A percentile compares a stretch with the other conserved stretches of the same genome.
Evolutionary conservation across 2,329 filamentous ascomycete species (phyloP).

Genomic region (Colletotrichum navitas): DNA sequence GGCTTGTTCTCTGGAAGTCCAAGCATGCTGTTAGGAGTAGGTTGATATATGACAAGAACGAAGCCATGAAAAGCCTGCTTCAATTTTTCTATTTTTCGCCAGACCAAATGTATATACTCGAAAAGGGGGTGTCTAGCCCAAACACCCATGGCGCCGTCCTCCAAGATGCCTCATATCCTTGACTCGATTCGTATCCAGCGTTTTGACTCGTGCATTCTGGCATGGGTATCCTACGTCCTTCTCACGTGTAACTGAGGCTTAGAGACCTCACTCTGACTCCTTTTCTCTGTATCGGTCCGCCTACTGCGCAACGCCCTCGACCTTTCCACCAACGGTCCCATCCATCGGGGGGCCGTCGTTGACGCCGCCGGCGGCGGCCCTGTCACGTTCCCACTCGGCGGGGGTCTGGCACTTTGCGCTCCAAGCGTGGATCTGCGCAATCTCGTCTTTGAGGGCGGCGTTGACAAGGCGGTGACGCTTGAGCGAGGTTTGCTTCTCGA

Average conservation of each 20-base stretch:
- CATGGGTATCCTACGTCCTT: not conserved
- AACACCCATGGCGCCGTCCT: constrained; percentile 32
- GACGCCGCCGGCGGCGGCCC: constrained; percentile 49
- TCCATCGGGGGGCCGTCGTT: constrained; percentile 55
- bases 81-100: constrained; percentile 16
- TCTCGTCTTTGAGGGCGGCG: constrained; percentile 84
- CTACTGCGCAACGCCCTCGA: constrained; percentile 52
- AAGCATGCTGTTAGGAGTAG: constrained; percentile 41
- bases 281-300: not conserved
- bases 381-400: constrained; percentile 84
- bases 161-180: constrained; percentile 5
- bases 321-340: constrained; percentile 59
- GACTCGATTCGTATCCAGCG: not conserved
- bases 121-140: constrained; percentile 9
- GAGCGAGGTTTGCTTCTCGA: constrained; percentile 79
- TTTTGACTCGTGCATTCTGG: constrained; percentile 4
- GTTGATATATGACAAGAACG: constrained; percentile 42
- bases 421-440: constrained; percentile 93
- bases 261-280: not conserved
- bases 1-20: constrained; percentile 33
- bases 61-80: constrained; percentile 41
- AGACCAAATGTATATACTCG: constrained; percentile 23
- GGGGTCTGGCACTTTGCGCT: constrained; percentile 94
- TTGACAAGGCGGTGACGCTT: constrained; percentile 91
- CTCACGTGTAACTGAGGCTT: not conserved